Evolutionary conservation across 352 stramenopile species (phyloP).

Genomic region (Elongisporangium prolatum): DNA sequence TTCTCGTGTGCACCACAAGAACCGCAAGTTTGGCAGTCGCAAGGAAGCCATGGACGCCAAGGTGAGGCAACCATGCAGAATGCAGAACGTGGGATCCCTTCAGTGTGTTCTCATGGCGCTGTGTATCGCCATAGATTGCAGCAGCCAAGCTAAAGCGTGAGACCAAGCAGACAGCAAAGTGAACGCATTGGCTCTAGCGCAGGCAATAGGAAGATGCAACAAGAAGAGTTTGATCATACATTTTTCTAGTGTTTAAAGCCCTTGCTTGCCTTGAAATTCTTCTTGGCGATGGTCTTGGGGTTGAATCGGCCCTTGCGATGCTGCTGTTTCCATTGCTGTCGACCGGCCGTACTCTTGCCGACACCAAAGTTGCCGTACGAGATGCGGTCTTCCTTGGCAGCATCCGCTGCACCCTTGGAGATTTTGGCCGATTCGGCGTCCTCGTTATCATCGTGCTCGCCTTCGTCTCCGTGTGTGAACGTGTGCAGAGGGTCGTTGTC

Average conservation of each 20-base stretch:
- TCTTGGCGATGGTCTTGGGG: conserved; percentile 87
- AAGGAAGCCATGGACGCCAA: conserved; percentile 83
- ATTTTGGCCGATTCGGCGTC: conserved; percentile 27
- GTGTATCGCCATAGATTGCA: conserved; percentile 39
- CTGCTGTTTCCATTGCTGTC: conserved; percentile 93
- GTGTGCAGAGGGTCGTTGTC: conserved; percentile 98
- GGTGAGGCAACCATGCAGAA: conserved; percentile 13
- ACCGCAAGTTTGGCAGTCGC: conserved; percentile 74
- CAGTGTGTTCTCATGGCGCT: not conserved
- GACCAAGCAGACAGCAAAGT: conserved; percentile 19
- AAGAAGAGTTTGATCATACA: no score
- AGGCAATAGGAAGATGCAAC: no score
- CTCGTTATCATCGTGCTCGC: conserved; percentile 29
- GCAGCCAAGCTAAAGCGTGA: conserved; percentile 76
- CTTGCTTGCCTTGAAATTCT: conserved; percentile 70
- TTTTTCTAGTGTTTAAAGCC: conserved; percentile 50
- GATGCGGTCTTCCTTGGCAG: conserved; percentile 70
- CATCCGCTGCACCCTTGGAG: no score
- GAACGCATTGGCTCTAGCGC: no score
- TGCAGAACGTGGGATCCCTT: no score
- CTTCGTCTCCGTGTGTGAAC: conserved; percentile 77
- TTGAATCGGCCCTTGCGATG: conserved; percentile 92
- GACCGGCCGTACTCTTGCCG: conserved; percentile 90
- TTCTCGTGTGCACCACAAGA: conserved; percentile 77
- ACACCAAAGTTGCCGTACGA: conserved; percentile 88